These are phyloP conservation scores for Xylaria cubensis DNA, from an alignment of 495 filamentous ascomycete species.

Conservation along the genomic window DNA sequence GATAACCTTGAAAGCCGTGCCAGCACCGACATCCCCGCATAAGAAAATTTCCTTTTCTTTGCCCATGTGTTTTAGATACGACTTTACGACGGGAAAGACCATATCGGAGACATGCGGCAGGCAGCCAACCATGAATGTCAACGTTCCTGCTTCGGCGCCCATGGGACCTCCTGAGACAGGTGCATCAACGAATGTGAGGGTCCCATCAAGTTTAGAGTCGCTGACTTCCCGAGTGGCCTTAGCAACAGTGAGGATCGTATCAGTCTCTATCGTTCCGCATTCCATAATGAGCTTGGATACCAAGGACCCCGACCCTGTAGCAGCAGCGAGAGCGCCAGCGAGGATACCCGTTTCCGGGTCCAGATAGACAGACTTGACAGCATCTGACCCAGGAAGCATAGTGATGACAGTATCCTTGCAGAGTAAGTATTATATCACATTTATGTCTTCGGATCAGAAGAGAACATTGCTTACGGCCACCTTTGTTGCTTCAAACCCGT, in stretches of 20 bases:
- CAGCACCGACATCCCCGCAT: constrained; percentile 43
- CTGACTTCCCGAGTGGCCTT: constrained; percentile 35
- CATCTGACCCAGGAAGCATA: constrained; percentile 47
- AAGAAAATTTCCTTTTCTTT: constrained; percentile 42
- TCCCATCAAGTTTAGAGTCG: constrained; percentile 15
- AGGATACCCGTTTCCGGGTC: constrained; percentile 48
- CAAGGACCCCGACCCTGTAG: constrained; percentile 3
- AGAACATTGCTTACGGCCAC: constrained; percentile 40
- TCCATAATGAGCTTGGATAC: constrained; percentile 48
- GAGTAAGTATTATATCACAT: not conserved
- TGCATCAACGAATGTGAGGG: constrained; percentile 43
- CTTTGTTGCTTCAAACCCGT: constrained; percentile 51
- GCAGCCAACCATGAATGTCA: constrained; percentile 55
- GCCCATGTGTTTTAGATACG: constrained; percentile 39
- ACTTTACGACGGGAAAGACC: constrained; percentile 31
- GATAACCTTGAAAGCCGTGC: constrained; percentile 50
- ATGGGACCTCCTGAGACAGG: constrained; percentile 48
- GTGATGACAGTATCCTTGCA: constrained; percentile 48
- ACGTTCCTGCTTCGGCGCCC: constrained; percentile 51
- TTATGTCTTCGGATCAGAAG: not conserved
- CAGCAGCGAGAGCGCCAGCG: constrained; percentile 31
- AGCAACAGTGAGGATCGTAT: constrained; percentile 42
- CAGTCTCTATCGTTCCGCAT: constrained; percentile 53
- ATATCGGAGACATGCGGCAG: not conserved
- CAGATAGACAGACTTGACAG: constrained; percentile 49